A percentile compares a stretch with the other conserved stretches of the same genome.
These are phyloP conservation scores for Coprinellus micaceus DNA, from an alignment of 768 basidiomycete genomes.

Conservation along the genomic window DNA sequence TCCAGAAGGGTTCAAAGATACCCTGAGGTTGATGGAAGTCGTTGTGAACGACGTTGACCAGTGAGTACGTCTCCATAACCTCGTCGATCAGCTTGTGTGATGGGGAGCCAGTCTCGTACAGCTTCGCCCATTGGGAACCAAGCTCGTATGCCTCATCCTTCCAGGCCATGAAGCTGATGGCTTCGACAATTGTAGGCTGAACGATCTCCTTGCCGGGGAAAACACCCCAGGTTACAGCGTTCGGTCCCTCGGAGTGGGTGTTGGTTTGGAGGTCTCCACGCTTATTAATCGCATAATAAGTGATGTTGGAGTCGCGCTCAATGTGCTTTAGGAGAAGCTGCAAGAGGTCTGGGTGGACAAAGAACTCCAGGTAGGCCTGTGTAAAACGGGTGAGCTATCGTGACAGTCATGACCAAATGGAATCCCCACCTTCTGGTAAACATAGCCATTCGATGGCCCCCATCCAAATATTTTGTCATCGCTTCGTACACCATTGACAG, in stretches of 20 bases:
- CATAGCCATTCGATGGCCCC: slow-evolving; percentile 91
- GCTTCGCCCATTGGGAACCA: slow-evolving; percentile 84
- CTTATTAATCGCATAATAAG: slow-evolving; percentile 97
- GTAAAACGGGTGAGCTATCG: not conserved
- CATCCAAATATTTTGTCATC: slow-evolving; percentile 86
- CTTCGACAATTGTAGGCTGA: slow-evolving; percentile 95
- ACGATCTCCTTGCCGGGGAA: slow-evolving; percentile 97
- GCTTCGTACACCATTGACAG: slow-evolving; percentile 84
- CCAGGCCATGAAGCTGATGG: slow-evolving; percentile 98
- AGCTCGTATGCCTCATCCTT: slow-evolving; percentile 97
- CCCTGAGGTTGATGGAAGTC: slow-evolving; percentile 82
- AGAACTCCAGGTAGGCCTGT: slow-evolving; percentile 95
- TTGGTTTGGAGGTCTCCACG: slow-evolving; percentile 93
- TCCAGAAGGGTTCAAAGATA: slow-evolving; percentile 85
- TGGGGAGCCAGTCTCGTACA: slow-evolving; percentile 76
- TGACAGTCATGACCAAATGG: not conserved
- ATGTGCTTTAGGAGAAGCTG: slow-evolving; percentile 73
- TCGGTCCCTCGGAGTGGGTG: slow-evolving; percentile 91
- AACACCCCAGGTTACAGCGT: slow-evolving; percentile 98
- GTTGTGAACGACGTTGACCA: slow-evolving; percentile 96
- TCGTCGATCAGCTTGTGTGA: slow-evolving; percentile 72
- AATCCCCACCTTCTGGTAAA: slow-evolving; percentile 82
- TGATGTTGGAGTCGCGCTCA: slow-evolving; percentile 82
- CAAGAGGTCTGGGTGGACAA: slow-evolving; percentile 74
- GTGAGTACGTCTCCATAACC: slow-evolving; percentile 76